Percentiles rank a stretch among this genome's conserved stretches.
Evolutionary conservation across 345 rosid genomes (phyloP).

Genomic region (Excoecaria agallocha): DNA sequence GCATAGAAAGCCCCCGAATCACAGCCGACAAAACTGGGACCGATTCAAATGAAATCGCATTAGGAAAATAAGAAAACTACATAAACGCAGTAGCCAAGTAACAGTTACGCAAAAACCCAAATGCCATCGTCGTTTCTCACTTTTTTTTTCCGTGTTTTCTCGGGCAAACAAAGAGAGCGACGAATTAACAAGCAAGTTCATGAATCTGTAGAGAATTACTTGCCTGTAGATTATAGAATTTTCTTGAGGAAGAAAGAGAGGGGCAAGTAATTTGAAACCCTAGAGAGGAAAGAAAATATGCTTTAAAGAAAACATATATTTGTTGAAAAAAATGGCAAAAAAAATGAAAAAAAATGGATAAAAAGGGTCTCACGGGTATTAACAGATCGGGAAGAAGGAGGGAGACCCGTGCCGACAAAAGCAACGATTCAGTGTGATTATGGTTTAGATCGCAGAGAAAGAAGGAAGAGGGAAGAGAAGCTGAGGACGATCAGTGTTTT

Average conservation of each 20-base stretch:
- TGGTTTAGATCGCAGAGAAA: constrained; percentile 31
- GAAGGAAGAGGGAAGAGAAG: background rate
- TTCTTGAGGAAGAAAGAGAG: background rate
- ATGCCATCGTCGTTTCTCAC: background rate
- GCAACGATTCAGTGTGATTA: constrained; percentile 9
- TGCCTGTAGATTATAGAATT: constrained; percentile 25
- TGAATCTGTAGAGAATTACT: constrained; percentile 10
- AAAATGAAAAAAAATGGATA: constrained; percentile 7
- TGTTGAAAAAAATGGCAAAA: background rate
- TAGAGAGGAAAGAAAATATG: constrained; percentile 21
- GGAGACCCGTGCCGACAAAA: constrained; percentile 25
- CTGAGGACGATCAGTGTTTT: constrained; percentile 1
- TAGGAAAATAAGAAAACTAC: background rate
- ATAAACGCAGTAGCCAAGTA: background rate
- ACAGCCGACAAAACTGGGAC: background rate
- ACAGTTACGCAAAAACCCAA: background rate
- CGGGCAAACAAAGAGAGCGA: background rate
- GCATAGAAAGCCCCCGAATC: background rate
- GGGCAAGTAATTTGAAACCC: constrained; percentile 36
- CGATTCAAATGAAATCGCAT: background rate
- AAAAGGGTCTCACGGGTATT: constrained; percentile 17
- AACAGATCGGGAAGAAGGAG: constrained; percentile 24
- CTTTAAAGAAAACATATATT: no score
- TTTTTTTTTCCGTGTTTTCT: constrained; percentile 5
- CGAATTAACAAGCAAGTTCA: background rate